Base-by-base conservation (phyloP, 169 alveolate species). In the Plasmodium reichenowi region DNA sequence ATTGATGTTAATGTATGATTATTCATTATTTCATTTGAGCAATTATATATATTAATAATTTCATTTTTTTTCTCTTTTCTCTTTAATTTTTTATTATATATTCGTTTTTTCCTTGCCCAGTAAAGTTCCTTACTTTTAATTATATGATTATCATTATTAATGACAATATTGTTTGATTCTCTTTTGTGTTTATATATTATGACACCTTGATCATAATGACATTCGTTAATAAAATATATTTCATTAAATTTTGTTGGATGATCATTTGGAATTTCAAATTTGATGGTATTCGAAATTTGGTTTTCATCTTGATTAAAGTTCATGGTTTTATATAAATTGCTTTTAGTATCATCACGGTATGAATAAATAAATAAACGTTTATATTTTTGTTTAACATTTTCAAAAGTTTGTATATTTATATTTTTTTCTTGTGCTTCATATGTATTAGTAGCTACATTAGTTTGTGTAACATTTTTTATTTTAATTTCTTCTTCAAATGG, bases 181-280 rank as follows among this genome's bases (percentile, higher is more conserved):
- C 50, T 59, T 22, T 70, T 2, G 29, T 60, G 74, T 45, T 24
- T 22, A 50, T 83, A 63, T 9, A 67, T 83, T 48, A 71, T 29
- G 24, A 58, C 32, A 26, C 15, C 60, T 20, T 26, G 71, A 17
- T 85, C 56, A 58, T 70, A 67, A 71, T 70, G 86, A 15, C 91
- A 83, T 70, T 83, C 91, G 17, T 32, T 83, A 68, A 83, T 83
- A 83, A 68, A 83, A 70, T 58, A 83, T 70, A 70, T 48, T 83
- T 83, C 72, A 71, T 83, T 38, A 59, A 70, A 32, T 50, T 58
- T 68, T 68, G 71, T 54, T 5, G 47, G 47, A 43, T 83, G 22
- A n/a, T 83, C 72, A 56, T 83, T 58, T 52, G 68, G 74, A 32
- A 83, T 15, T 68, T 83, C 71, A 58, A 83, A 56, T 38, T 83